phyloP scores from a whole-genome alignment of 345 rosid genomes.

The Bruguiera sexangula region DNA sequence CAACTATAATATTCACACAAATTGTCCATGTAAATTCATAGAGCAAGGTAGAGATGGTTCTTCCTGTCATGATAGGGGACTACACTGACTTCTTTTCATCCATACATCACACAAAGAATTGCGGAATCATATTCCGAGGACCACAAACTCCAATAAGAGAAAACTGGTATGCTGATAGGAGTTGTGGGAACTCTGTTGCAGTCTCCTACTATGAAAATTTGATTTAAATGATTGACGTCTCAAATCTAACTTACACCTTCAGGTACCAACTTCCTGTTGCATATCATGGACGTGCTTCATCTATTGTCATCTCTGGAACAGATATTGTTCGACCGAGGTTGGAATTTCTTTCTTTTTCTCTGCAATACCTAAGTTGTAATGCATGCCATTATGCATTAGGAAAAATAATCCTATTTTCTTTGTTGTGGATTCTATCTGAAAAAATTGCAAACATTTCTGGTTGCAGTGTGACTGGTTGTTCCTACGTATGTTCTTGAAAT shows the following conservation, averaged over 20 bases:
- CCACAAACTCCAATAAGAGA: slow-evolving; percentile 64
- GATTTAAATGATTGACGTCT: background rate
- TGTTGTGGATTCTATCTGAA: too few species aligned
- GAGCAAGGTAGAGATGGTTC: slow-evolving; percentile 77
- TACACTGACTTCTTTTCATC: slow-evolving; percentile 95
- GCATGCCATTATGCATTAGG: too few species aligned
- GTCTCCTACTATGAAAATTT: background rate
- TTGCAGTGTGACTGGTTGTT: background rate
- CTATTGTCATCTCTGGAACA: slow-evolving; percentile 87
- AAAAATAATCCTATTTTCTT: too few species aligned
- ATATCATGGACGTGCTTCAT: slow-evolving; percentile 95
- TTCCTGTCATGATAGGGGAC: slow-evolving; percentile 87
- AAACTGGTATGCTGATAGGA: slow-evolving; percentile 56
- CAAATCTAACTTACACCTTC: slow-evolving; percentile 17
- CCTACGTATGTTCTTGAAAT: background rate
- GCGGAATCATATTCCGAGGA: slow-evolving; percentile 86
- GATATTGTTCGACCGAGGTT: slow-evolving; percentile 82
- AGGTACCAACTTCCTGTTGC: slow-evolving; percentile 98
- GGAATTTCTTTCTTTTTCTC: background rate
- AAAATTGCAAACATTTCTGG: background rate
- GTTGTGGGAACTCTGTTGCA: background rate
- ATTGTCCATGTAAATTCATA: slow-evolving; percentile 27
- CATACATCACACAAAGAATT: slow-evolving; percentile 89
- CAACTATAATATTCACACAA: slow-evolving; percentile 1
- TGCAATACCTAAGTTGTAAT: background rate